Evolutionary conservation across 2,329 filamentous ascomycete genomes (phyloP), one percentile per base, ranked within the genome.

Genomic region (Fusarium anthophilum): DNA sequence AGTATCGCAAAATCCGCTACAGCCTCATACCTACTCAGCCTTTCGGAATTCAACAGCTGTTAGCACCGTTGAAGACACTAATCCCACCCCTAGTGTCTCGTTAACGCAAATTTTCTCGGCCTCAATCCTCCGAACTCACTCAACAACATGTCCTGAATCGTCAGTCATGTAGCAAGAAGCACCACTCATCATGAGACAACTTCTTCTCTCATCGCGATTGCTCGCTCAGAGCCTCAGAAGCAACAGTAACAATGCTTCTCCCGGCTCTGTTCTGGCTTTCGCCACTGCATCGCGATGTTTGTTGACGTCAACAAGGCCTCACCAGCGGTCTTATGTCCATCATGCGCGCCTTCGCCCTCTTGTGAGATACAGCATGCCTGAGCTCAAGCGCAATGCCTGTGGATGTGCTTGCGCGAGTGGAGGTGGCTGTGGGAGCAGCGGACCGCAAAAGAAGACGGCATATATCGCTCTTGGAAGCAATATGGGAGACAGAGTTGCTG

Each of bases 381-480:
- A 67, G 18, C 68, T 80, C 11, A 65, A 66, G 48, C 71, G 77
- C 11, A 77, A 78, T 7, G 78, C 80, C 60, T 86, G 84, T 35
- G 81, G 79, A 35, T 84, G 82, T 61, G 71, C 77, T n/a, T 80
- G 79, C 66, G 81, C 79, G 24, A 79, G 79, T 48, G 78, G 77
- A 32, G 50, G 77, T 74, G 74, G 74, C 61, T 79, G 79, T 48
- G 77, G 77, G 43, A 70, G 59, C 28, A 69, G 76, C 75, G 75
- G 73, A 54, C 79, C 80, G 62, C 77, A 79, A 50, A 81, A 72
- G 75, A 84, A 82, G 74, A 87, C 83, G 50, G 94, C 93, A 1
- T 97, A 94, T 81, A 90, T 99, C 77, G 96, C 96, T 13, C 86
- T 99, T 12, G 96, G 96, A 2, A 98, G 95, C 84, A 99, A 99